Conservation (phyloP, 1,139 yeast species). For the Hyphopichia burtonii region DNA sequence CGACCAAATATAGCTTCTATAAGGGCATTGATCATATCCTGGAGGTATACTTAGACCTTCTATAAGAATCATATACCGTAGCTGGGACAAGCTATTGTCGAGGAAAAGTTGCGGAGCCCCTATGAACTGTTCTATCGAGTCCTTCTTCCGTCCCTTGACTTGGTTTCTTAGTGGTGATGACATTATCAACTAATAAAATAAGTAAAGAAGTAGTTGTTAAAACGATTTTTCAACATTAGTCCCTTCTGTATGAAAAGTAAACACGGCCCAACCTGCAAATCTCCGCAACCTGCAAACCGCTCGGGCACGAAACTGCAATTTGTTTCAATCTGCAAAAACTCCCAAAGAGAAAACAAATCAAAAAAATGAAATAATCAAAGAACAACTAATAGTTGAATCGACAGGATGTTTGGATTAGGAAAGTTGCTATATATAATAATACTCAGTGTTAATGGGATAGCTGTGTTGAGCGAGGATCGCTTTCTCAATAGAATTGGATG, state of each 20-base stretch:
- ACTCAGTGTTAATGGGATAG: slow-evolving; percentile 43
- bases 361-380: neutral
- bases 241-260: slow-evolving; percentile 1
- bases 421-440: slow-evolving; percentile 42
- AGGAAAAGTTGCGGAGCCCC: slow-evolving; percentile 61
- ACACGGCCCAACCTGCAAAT: neutral
- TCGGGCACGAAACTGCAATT: too few relatives aligned
- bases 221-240: too few relatives aligned
- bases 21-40: slow-evolving; percentile 57
- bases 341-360: neutral
- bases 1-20: slow-evolving; percentile 80
- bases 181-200: neutral
- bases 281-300: neutral
- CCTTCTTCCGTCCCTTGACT: slow-evolving; percentile 52
- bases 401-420: slow-evolving; percentile 45
- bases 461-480: slow-evolving; percentile 48
- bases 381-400: neutral
- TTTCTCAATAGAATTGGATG: slow-evolving; percentile 49
- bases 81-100: slow-evolving; percentile 71
- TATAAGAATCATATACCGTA: slow-evolving; percentile 73
- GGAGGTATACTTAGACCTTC: slow-evolving; percentile 66
- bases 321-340: neutral
- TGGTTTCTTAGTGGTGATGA: slow-evolving; percentile 3
- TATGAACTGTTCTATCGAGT: slow-evolving; percentile 64
- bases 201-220: neutral